Conservation (phyloP, 305 asterid genomes). For the Fraxinus ornus region DNA sequence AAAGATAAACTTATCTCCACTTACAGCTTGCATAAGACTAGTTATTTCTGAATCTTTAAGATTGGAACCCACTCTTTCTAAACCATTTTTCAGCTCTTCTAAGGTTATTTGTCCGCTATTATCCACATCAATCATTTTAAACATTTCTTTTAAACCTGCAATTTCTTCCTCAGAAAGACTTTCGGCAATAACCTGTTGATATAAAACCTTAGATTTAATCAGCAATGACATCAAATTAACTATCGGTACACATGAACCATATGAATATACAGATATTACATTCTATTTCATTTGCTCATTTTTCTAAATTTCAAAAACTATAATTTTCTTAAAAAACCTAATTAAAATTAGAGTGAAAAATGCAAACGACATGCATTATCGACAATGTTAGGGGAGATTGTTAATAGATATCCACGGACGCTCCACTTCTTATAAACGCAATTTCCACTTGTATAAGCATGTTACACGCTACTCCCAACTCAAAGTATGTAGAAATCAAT, state of each 20-base stretch:
- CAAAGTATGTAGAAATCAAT: not conserved
- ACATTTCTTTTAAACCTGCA: slow-evolving; percentile 82
- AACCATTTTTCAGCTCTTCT: slow-evolving; percentile 72
- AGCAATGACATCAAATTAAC: slow-evolving; percentile 17
- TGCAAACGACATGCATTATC: not conserved
- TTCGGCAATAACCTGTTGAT: slow-evolving; percentile 78
- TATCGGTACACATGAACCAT: not conserved
- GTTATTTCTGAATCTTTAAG: slow-evolving; percentile 64
- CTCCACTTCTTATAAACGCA: not conserved
- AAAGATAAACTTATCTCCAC: slow-evolving; percentile 24
- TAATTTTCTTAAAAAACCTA: not conserved
- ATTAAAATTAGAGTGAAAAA: not conserved
- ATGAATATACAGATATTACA: not conserved
- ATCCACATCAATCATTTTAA: slow-evolving; percentile 74
- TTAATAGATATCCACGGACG: not conserved
- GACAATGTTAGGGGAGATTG: not conserved
- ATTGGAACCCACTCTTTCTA: slow-evolving; percentile 69
- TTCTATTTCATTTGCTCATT: not conserved
- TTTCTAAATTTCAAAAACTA: not conserved
- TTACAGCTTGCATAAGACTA: slow-evolving; percentile 74
- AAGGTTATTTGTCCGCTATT: slow-evolving; percentile 77
- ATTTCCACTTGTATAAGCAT: not conserved
- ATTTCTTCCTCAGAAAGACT: slow-evolving; percentile 83
- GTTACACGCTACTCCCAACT: not conserved
- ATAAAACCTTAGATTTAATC: not conserved